Base-by-base conservation (phyloP, 257 asterid genomes). In the Solanum pinnatisectum region DNA sequence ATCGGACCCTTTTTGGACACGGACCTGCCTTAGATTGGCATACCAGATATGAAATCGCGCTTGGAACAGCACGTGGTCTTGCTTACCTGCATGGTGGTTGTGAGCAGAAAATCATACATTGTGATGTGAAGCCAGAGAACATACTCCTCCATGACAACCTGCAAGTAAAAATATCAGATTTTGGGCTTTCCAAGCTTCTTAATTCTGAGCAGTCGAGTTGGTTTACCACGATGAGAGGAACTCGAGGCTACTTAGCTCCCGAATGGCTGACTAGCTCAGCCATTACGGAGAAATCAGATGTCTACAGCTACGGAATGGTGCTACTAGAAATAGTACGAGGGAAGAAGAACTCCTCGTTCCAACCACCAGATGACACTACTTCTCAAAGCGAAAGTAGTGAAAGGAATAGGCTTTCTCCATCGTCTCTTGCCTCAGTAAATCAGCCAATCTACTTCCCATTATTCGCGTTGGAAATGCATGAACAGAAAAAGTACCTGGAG, bases 191-290 rank as follows among this genome's bases (percentile, higher is more conserved):
- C 2, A 95, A 95, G 92, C 96, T 95, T 67, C 89, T 95, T 6
- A 91, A 49, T 87, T 91, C 92, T 0, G 96, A 93, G 39, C 93
- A 94, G 30, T 94, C 98, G 16, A 88, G 93, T 73, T 88, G 89
- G 68, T 91, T 94, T 90, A 93, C 97, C n/a, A 94, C 98, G 0
- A 93, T 95, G 98, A 92, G 98, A 88, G 98, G 98, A 33, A 95
- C 98, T 1, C 93, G 98, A 1, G 98, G 98, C 2, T 95, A 95
- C 36, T 95, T 95, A 10, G 98, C 98, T 10, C 98, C 98, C 0
- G 97, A 95, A 86, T 94, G 98, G 98, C 96, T 94, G 33, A 95
- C 98, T 6, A 93, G 93, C 88, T 95, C 98, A 1, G 94, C 96
- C 4, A 88, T 95, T 40, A 93, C 98, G 0, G 95, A 95, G 27